Conservation (phyloP, 2,329 filamentous ascomycete genomes). For the Dactylella cylindrospora region DNA sequence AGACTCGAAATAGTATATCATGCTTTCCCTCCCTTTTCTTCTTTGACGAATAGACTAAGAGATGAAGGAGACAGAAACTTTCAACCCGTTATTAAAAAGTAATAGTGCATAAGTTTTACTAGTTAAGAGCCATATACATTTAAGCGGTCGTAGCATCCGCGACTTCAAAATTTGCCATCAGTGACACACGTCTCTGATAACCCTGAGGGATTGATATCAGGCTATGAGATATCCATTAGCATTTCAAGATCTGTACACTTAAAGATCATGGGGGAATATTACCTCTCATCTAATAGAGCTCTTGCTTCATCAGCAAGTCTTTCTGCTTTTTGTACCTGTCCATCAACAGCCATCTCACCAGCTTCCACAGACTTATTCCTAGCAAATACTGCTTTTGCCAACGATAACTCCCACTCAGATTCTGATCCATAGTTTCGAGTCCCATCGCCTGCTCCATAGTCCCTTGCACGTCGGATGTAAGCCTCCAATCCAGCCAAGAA, state of each 20-base stretch:
- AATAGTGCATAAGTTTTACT: too few relatives aligned
- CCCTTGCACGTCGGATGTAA: slow-evolving; percentile 36
- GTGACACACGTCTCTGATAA: slow-evolving; percentile 28
- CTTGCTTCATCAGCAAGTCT: slow-evolving; percentile 24
- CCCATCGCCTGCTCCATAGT: slow-evolving; percentile 29
- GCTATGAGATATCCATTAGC: slow-evolving; percentile 6
- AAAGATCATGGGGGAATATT: background rate
- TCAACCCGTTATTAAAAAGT: too few relatives aligned
- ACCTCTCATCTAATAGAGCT: slow-evolving; percentile 32
- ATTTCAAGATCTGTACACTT: background rate
- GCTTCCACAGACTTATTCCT: slow-evolving; percentile 39
- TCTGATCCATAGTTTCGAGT: slow-evolving; percentile 35
- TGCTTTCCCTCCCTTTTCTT: too few relatives aligned
- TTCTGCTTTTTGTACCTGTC: slow-evolving; percentile 22
- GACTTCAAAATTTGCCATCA: slow-evolving; percentile 42
- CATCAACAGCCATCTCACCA: slow-evolving; percentile 25
- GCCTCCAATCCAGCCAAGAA: slow-evolving; percentile 39
- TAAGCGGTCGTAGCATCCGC: slow-evolving; percentile 29
- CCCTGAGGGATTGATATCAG: slow-evolving; percentile 28
- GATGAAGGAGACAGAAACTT: background rate
- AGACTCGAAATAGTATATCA: too few relatives aligned
- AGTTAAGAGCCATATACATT: background rate
- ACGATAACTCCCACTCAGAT: slow-evolving; percentile 31
- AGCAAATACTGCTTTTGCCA: slow-evolving; percentile 35
- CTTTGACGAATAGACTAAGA: too few relatives aligned